These are phyloP conservation scores for Tieghemostelium lacteum DNA, from an alignment of 78 protist genomes.

Conservation along the genomic window DNA sequence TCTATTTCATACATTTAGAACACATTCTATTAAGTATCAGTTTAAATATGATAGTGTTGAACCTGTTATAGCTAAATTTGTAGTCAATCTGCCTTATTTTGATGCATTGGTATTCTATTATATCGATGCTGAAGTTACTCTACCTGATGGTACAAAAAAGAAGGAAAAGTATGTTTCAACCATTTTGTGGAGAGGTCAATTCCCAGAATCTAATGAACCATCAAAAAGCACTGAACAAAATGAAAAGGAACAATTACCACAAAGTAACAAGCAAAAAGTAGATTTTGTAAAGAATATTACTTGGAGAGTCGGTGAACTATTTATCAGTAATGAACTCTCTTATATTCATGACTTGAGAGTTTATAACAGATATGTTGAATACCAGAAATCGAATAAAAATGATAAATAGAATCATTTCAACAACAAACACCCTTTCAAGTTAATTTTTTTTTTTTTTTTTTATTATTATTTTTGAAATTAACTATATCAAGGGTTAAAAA, in stretches of 20 bases:
- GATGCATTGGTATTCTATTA: slow-evolving; percentile 2
- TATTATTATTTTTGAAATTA: too few relatives aligned
- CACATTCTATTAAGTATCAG: not conserved
- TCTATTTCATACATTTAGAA: slow-evolving; percentile 47
- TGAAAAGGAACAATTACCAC: not conserved
- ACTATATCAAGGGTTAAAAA: too few relatives aligned
- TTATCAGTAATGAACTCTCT: not conserved
- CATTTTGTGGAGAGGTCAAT: slow-evolving; percentile 23
- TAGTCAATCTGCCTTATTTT: slow-evolving; percentile 1
- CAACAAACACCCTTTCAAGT: too few relatives aligned
- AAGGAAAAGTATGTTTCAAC: not conserved
- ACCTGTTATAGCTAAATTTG: not conserved
- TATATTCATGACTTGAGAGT: not conserved
- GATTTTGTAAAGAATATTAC: not conserved
- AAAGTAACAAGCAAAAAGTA: too few relatives aligned
- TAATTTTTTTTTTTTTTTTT: too few relatives aligned
- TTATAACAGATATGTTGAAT: too few relatives aligned
- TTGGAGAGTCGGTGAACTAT: slow-evolving; percentile 29
- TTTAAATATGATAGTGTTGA: not conserved
- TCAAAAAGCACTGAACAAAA: not conserved
- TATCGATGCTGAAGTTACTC: not conserved
- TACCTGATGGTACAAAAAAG: slow-evolving; percentile 6
- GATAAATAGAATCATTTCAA: too few relatives aligned
- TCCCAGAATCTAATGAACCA: too few relatives aligned
- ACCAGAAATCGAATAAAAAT: not conserved